phyloP scores from a whole-genome alignment of 2,329 filamentous ascomycete species.

The Penicillium sp. region DNA sequence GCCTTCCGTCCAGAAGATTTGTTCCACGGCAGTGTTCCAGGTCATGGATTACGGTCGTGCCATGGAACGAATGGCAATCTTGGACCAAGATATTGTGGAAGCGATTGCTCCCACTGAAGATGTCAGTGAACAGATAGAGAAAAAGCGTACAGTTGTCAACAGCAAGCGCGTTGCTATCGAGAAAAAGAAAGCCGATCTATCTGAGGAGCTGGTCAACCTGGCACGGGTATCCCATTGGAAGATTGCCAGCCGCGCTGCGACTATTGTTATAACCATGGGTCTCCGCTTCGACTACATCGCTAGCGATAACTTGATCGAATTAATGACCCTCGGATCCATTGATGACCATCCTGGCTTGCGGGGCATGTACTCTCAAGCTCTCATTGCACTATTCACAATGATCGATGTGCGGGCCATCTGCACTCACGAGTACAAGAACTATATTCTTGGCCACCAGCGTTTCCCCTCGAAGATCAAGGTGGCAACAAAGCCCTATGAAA shows the following conservation, averaged over 20 bases:
- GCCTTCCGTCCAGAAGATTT: constrained; percentile 87
- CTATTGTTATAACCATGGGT: constrained; percentile 86
- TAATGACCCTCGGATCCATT: constrained; percentile 78
- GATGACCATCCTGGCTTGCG: constrained; percentile 87
- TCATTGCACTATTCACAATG: constrained; percentile 77
- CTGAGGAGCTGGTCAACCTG: constrained; percentile 74
- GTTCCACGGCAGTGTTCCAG: constrained; percentile 75
- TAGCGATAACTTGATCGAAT: constrained; percentile 74
- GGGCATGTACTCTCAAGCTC: constrained; percentile 74
- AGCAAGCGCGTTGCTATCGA: constrained; percentile 76
- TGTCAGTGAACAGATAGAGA: constrained; percentile 53
- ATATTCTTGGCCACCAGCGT: constrained; percentile 74
- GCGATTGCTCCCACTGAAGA: constrained; percentile 69
- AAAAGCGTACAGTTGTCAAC: constrained; percentile 71
- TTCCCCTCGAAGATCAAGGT: constrained; percentile 75
- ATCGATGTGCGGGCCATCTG: constrained; percentile 85
- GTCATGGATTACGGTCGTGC: constrained; percentile 90
- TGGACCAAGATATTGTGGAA: constrained; percentile 69
- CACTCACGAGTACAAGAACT: constrained; percentile 82
- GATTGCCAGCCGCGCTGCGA: constrained; percentile 82
- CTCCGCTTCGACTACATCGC: constrained; percentile 89
- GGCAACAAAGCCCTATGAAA: constrained; percentile 69
- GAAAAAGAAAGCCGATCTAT: constrained; percentile 74
- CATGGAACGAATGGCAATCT: constrained; percentile 79
- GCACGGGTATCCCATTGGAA: constrained; percentile 91